phyloP scores from a whole-genome alignment of 257 asterid species.

The Coffea canephora region DNA sequence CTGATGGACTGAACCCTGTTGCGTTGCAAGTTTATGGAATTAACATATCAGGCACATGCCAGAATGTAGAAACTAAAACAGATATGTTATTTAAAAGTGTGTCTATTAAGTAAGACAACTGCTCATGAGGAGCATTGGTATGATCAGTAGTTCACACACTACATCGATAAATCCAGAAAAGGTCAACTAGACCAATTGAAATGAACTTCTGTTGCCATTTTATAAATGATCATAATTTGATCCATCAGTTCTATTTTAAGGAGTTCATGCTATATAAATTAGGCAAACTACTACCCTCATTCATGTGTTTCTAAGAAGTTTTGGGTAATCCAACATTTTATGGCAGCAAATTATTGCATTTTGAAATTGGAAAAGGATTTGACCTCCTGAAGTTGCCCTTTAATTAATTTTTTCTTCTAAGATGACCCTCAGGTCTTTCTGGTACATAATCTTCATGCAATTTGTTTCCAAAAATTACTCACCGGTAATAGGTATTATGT shows the following conservation, averaged over 20 bases:
- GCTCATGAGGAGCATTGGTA: neutral
- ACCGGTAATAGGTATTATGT: too few species aligned
- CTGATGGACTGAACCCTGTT: slow-evolving; percentile 86
- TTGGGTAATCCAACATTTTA: neutral
- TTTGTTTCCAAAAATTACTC: neutral
- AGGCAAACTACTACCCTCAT: neutral
- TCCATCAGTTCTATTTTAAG: neutral
- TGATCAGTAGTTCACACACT: neutral
- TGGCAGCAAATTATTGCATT: neutral
- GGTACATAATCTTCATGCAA: too few species aligned
- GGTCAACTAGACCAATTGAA: neutral
- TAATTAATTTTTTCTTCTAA: too few species aligned
- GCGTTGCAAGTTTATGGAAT: slow-evolving; percentile 15
- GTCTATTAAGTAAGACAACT: neutral
- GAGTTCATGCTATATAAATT: neutral
- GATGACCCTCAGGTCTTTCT: neutral
- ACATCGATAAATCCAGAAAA: neutral
- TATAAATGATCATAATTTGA: too few species aligned
- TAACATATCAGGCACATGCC: slow-evolving; percentile 8
- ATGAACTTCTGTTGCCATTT: neutral
- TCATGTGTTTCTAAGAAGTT: neutral
- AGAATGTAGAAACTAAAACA: neutral
- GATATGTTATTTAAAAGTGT: neutral
- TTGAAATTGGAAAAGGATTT: neutral
- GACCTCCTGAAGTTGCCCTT: neutral